Base-by-base conservation (phyloP, 306 rosid species). In the Mucuna pruriens region DNA sequence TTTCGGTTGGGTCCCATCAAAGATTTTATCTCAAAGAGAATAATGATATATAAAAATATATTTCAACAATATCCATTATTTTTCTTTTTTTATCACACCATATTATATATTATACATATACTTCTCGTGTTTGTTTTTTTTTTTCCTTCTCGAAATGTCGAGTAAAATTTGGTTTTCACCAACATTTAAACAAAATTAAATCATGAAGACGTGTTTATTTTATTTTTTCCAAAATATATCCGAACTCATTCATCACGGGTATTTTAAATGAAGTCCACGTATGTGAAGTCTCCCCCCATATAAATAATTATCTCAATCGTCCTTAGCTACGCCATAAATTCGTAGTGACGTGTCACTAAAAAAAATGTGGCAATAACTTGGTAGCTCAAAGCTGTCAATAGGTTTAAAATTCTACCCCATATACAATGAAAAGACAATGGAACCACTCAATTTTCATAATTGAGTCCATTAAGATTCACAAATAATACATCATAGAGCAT, bases 321-420 rank as follows among this genome's bases (percentile, higher is more conserved):
- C 81, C 82, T 66, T 76, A 87, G 64, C 70, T 7, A 26, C 19
- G 42, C 79, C 85, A 85, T 83, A 85, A 83, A 77, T 88, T 78
- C 75, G 34, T 9, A 85, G 80, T 71, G 84, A 77, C 80, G 85
- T 67, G 76, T 85, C 87, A 78, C 46, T 31, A 60, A 22, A 42
- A 73, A 68, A 38, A 58, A 57, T 40, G 73, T 60, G 64, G 65
- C 79, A 60, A 71, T 71, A 71, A 77, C 79, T 83, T 64, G 55
- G 49, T 81, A 38, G 80, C 76, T 81, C 80, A 51, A 54, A 61
- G 63, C 39, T 71, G 62, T 40, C 69, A 42, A 52, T 46, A 61
- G 58, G 66, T 9, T 60, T 70, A 80, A 74, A 79, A 75, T 75
- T 79, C 36, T 40, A 77, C 44, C 63, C 63, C 63, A 5, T 17